Evolutionary conservation across 495 filamentous ascomycete species (phyloP), one percentile per base, ranked within the genome.

Genomic region (Penicillium parvum): DNA sequence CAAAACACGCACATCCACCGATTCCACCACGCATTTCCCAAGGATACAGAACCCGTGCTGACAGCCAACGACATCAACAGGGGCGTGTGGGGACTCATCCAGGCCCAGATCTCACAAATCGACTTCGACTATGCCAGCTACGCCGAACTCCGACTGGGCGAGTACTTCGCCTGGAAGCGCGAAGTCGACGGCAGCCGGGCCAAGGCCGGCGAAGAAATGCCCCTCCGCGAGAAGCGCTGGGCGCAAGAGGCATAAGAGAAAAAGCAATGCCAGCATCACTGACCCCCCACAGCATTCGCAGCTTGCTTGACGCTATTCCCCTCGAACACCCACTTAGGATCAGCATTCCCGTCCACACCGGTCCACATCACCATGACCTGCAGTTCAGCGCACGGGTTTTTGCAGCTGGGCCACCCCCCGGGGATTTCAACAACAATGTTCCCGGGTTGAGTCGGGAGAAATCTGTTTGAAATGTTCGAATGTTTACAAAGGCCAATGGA

Each of bases 51-150:
- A 35, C 4, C 6, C 41, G 15, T n/a, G n/a, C n/a, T n/a, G n/a
- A n/a, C n/a, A n/a, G n/a, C n/a, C n/a, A n/a, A n/a, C 57, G 52
- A 44, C 28, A 17, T n/a, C 7, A 9, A 22, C 56, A 87, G 85
- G 88, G 94, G 92, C 16, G 85, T 96, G 35, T 97, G 94, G 94
- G 86, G 89, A 7, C 74, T 97, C 36, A 96, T 99, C 55, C 94
- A 99, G 69, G 88, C 90, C 2, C 86, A 81, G 12, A 97, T 99
- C 49, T 91, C 86, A 4, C 81, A 91, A 44, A 97, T 99, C 50
- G 89, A 97, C 61, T 99, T 99, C 56, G 90, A 99, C 65, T 99
- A 97, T 53, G 87, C 88, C 25, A 75, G 77, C 17, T 99, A 97
- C 65, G 94, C 91, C 16, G 87, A 96, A 60, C 58, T 84, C 4